Evolutionary conservation across 768 basidiomycete genomes (phyloP), one percentile per base, ranked within the genome.

Genomic region (Tricholomella constricta): DNA sequence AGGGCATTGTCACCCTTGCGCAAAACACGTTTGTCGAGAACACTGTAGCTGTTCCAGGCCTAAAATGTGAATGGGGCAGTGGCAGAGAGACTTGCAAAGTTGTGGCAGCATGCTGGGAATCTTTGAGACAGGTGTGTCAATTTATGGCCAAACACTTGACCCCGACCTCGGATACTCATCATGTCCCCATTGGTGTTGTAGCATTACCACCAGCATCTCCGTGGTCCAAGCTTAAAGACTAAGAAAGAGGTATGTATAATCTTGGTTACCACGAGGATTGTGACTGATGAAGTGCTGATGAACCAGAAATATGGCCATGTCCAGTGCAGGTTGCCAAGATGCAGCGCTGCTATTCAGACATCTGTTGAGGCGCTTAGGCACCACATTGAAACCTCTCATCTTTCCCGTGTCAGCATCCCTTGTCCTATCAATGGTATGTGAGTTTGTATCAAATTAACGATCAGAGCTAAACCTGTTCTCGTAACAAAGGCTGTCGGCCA

Each of bases 31-130:
- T 32, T 32, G 31, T 32, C 10, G 10, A 32, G 31, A 32, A 32
- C 31, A 11, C 31, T n/a, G 50, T 61, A 35, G 29, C 34, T 35
- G 35, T 40, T 11, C 31, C 26, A 20, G 59, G 54, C 37, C 41
- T 58, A 19, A 62, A 37, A 52, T 64, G 62, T 53, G 62, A 64
- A 25, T 64, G 62, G 62, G 41, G 45, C 5, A 37, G 40, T 56
- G 58, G 60, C 31, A 52, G 47, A 47, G 43, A 58, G 31, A 10
- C 40, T 15, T 63, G 62, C 31, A 51, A 51, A 38, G 60, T 52
- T 48, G 37, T 58, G 14, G 43, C 48, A 5, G 51, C 50, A 25
- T 63, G 57, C 46, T 63, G 55, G 55, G 56, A 59, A 34, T 44
- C 57, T 25, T 29, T 63, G 34, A 55, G 25, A 38, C 42, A 57